Base-by-base conservation (phyloP, 805 yeast genomes). In the Pichia occidentalis region DNA sequence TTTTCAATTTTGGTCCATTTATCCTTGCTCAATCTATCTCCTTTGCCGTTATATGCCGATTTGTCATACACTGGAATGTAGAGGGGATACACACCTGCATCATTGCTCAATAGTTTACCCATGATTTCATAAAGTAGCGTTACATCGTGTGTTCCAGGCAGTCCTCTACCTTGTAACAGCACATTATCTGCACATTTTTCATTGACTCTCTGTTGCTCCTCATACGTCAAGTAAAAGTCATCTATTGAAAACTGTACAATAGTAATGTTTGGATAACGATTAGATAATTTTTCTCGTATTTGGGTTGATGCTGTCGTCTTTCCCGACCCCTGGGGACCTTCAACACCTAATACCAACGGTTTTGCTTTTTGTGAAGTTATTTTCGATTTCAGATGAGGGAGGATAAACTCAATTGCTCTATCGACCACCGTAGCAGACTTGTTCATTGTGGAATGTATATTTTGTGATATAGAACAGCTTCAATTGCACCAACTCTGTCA, bases 61-160 rank as follows among this genome's bases (percentile, higher is more conserved):
- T 90, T 92, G 53, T 90, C 95, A 59, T 87, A 92, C 7, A 56
- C 47, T 1, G 97, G 97, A 6, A 77, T 59, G 2, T 51, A 42
- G 3, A 71, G 53, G 8, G 39, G 36, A 7, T n/a, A 30, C 3
- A 50, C 50, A 4, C 20, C 21, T 0, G 44, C 34, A 8, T 61
- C 52, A 31, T 52, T 54, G 34, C 45, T 36, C 20, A 50, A 48
- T 29, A 65, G 51, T 20, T 47, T 45, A 5, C 48, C 41, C 27
- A 83, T 46, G 5, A 69, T 56, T 7, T 57, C 47, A 6, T 45
- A 32, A n/a, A 68, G 53, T 11, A 82, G 50, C 1, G 47, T 48
- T 13, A 84, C 51, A 52, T 90, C 97, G 56, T 90, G 98, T 0
- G 97, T 90, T 0, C 97, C 97, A 0, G 97, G 97, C 12, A 85